Evolutionary conservation across 257 asterid genomes (phyloP).

Genomic region (Knoxia roxburghii): DNA sequence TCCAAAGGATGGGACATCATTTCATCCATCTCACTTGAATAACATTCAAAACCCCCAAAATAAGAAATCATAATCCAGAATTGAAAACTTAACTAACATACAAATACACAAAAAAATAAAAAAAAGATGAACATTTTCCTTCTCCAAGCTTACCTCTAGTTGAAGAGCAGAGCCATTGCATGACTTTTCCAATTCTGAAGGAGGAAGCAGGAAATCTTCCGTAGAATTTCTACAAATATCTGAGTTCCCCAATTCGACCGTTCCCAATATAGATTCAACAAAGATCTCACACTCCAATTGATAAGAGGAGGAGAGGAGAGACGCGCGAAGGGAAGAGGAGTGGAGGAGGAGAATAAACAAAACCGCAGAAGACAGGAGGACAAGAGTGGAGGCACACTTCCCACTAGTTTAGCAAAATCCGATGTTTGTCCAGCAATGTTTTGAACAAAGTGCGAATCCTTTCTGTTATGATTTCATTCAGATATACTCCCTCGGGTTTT

Average conservation of each 20-base stretch:
- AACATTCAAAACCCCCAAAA: not conserved
- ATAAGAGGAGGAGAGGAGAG: too few relatives aligned
- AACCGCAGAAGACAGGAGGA: too few relatives aligned
- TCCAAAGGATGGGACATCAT: slow-evolving; percentile 34
- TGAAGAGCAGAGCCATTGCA: slow-evolving; percentile 32
- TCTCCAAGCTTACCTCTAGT: slow-evolving; percentile 42
- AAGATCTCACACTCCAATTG: too few relatives aligned
- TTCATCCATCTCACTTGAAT: slow-evolving; percentile 46
- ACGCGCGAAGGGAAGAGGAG: too few relatives aligned
- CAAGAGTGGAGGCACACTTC: too few relatives aligned
- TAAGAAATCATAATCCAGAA: slow-evolving; percentile 1
- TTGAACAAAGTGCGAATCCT: too few relatives aligned
- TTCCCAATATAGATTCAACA: too few relatives aligned
- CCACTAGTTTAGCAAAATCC: too few relatives aligned
- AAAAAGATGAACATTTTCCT: not conserved
- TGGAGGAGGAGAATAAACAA: too few relatives aligned
- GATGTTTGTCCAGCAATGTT: too few relatives aligned
- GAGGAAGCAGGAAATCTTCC: slow-evolving; percentile 14
- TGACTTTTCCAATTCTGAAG: slow-evolving; percentile 34
- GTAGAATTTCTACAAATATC: slow-evolving; percentile 18
- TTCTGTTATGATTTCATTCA: too few relatives aligned
- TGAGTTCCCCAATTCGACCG: slow-evolving; percentile 61
- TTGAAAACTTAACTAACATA: not conserved
- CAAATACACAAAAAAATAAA: not conserved
- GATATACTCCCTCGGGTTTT: too few relatives aligned